These are phyloP conservation scores for Hypoxylon sp. DNA, from an alignment of 2,329 filamentous ascomycete genomes.

Conservation along the genomic window DNA sequence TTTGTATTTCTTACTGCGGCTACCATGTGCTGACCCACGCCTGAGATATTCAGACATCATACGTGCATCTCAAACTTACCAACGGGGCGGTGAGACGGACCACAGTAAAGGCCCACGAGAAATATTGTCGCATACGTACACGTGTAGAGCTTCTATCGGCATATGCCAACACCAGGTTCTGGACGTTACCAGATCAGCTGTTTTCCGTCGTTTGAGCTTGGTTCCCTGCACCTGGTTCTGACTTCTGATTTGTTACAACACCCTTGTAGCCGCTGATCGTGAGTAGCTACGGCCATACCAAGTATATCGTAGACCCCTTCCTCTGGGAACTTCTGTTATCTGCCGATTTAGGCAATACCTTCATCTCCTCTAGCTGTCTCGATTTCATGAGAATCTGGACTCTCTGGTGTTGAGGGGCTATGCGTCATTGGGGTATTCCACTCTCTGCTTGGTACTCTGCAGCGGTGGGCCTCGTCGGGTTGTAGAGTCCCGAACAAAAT, in stretches of 20 bases:
- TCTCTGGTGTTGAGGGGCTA: slow-evolving; percentile 12
- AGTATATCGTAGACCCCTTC: slow-evolving; percentile 11
- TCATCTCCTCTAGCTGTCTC: slow-evolving; percentile 10
- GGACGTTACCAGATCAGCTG: slow-evolving; percentile 17
- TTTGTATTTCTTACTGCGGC: slow-evolving; percentile 25
- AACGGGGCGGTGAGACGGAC: slow-evolving; percentile 15
- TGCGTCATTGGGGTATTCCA: slow-evolving; percentile 23
- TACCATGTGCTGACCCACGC: slow-evolving; percentile 27
- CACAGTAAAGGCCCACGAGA: slow-evolving; percentile 14
- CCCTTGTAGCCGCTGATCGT: slow-evolving; percentile 20
- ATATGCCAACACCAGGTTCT: slow-evolving; percentile 8
- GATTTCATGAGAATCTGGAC: slow-evolving; percentile 15
- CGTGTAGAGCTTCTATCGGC: slow-evolving; percentile 21
- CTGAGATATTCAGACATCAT: slow-evolving; percentile 17
- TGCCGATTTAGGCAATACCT: slow-evolving; percentile 11
- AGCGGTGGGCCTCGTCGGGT: slow-evolving; percentile 24
- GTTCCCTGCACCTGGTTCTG: slow-evolving; percentile 20
- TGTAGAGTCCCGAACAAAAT: slow-evolving; percentile 9
- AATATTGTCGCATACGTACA: slow-evolving; percentile 13
- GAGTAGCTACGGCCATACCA: slow-evolving; percentile 13
- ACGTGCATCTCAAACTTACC: slow-evolving; percentile 18
- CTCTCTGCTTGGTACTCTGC: slow-evolving; percentile 7
- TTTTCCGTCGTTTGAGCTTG: slow-evolving; percentile 17
- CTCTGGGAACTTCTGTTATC: slow-evolving; percentile 8
- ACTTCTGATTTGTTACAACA: slow-evolving; percentile 31